Evolutionary conservation across 176 grass and related monocot genomes (phyloP), one percentile per base, ranked within the genome.

Genomic region (Avena insularis): DNA sequence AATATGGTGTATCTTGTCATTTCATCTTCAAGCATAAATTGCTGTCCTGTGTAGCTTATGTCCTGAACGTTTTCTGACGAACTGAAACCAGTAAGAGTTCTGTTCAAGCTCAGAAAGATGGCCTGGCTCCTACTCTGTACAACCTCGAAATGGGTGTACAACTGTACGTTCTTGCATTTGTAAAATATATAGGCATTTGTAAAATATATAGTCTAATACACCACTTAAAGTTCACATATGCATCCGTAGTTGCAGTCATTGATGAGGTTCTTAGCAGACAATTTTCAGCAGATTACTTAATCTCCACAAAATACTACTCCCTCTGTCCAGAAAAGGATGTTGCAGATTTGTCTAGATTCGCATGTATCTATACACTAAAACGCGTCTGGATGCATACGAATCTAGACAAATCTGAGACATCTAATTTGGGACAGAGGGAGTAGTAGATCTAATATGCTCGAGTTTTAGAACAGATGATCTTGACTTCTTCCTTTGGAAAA

Each of bases 401-500:
- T 7, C 38, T 40, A 40, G 38, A 40, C 6, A 40, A 40, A 40
- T 5, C 6, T 40, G 38, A 40, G 38, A 6, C 38, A 5, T 6
- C 6, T 40, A 40, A 40, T 40, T 6, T 7, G 38, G 6, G 6
- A 6, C 6, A 1, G 40, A 43, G 40, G 40, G 40, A 43, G 40
- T 43, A 43, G 40, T 43, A 43, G 40, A 43, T 43, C 40, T 43
- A 43, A 43, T 43, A 43, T 43, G 40, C 40, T 43, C 5, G 14
- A 56, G 21, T 69, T 68, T 76, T 45, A 8, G 9, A 78, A 29
- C 46, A 86, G 9, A 68, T 68, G 5, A 21, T 67, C 14, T 49
- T 56, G 74, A 66, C 31, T 54, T 66, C 71, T 65, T 75, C 45
- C 15, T 10, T 77, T 38, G 12, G 57, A 25, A 77, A 75, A 85